Conservation (phyloP, 2,329 filamentous ascomycete species). For the Pseudogymnoascus sp. region DNA sequence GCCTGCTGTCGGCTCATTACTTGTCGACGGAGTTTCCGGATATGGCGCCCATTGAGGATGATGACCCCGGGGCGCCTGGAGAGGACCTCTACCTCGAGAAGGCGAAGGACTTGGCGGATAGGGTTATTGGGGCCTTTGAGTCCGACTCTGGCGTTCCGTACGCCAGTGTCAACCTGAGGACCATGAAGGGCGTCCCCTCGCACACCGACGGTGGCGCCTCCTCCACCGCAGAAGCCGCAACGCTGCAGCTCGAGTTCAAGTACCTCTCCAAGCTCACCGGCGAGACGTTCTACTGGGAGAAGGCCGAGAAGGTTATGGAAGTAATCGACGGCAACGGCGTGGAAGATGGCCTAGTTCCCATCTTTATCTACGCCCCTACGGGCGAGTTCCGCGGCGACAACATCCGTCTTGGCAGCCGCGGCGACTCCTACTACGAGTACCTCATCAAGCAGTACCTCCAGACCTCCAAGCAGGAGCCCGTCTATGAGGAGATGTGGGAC, state of each 20-base stretch:
- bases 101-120: conserved; percentile 83
- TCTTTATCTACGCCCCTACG: conserved; percentile 73
- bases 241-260: conserved; percentile 91
- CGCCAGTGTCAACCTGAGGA: conserved; percentile 81
- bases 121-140: conserved; percentile 80
- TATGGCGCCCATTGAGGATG: conserved; percentile 65
- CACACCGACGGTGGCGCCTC: conserved; percentile 82
- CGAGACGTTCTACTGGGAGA: conserved; percentile 86
- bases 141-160: conserved; percentile 79
- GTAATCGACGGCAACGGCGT: conserved; percentile 75
- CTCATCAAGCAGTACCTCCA: conserved; percentile 97
- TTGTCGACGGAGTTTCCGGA: conserved; percentile 75
- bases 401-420: conserved; percentile 84
- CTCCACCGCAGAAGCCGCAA: conserved; percentile 88
- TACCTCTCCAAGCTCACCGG: conserved; percentile 93
- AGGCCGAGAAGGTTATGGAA: conserved; percentile 84
- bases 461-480: conserved; percentile 73
- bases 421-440: conserved; percentile 98
- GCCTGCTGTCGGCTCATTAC: conserved; percentile 87
- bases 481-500: conserved; percentile 91
- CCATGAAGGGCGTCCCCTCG: conserved; percentile 65
- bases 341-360: conserved; percentile 79
- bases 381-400: conserved; percentile 77
- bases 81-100: conserved; percentile 96
- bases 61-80: conserved; percentile 63